A percentile compares a stretch with the other conserved stretches of the same genome.
These are phyloP conservation scores for Diversispora eburnea DNA, from an alignment of 192 early-diverging fungal species.

Conservation along the genomic window DNA sequence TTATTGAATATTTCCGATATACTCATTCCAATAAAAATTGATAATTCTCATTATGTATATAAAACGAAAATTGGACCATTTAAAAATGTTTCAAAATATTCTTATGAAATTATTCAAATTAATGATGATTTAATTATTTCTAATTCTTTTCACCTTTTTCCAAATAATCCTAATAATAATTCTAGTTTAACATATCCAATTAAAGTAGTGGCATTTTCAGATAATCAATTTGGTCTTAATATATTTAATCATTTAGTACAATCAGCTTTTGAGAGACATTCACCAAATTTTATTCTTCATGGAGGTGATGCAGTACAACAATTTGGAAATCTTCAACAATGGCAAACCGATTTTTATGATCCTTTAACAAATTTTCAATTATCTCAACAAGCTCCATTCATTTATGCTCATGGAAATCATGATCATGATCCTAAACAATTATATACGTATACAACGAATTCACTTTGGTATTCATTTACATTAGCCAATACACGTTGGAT, in stretches of 20 bases:
- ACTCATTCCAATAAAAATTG: slow-evolving; percentile 30
- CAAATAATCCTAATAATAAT: background rate
- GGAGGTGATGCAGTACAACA: slow-evolving; percentile 69
- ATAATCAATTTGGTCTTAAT: slow-evolving; percentile 51
- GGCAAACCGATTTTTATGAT: slow-evolving; percentile 67
- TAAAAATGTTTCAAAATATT: slow-evolving; percentile 17
- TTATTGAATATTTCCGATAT: background rate
- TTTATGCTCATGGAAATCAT: slow-evolving; percentile 75
- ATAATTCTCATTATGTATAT: slow-evolving; percentile 38
- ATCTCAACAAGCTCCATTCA: slow-evolving; percentile 56
- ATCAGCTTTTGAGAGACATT: slow-evolving; percentile 33
- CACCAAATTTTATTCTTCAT: slow-evolving; percentile 58
- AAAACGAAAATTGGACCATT: slow-evolving; percentile 37
- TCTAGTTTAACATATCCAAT: slow-evolving; percentile 37
- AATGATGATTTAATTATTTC: background rate
- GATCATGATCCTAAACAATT: slow-evolving; percentile 56
- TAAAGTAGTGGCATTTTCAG: slow-evolving; percentile 37
- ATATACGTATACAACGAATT: slow-evolving; percentile 52
- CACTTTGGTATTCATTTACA: slow-evolving; percentile 54
- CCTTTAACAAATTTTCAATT: slow-evolving; percentile 56
- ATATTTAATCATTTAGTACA: slow-evolving; percentile 35
- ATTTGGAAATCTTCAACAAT: slow-evolving; percentile 53
- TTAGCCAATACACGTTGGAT: slow-evolving; percentile 62
- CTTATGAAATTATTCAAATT: slow-evolving; percentile 29
- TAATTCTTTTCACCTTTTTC: slow-evolving; percentile 21